phyloP scores from a whole-genome alignment of 192 early-diverging fungal genomes.

The Lunasporangiospora selenospora region DNA sequence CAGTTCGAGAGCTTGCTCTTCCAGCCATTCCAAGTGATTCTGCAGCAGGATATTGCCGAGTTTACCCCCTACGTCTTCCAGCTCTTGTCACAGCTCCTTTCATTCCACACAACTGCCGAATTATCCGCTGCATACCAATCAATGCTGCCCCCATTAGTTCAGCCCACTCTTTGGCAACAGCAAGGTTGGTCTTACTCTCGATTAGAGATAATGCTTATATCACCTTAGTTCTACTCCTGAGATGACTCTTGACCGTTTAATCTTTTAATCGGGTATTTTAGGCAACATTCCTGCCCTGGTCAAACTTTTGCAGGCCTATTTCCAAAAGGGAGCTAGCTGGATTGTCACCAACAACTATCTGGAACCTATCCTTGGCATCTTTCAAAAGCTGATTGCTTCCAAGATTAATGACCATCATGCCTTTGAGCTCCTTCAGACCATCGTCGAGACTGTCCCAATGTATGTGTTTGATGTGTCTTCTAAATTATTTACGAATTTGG shows the following conservation, averaged over 20 bases:
- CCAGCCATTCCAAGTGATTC: conserved; percentile 87
- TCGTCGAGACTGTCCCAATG: conserved; percentile 81
- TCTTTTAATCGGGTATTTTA: conserved; percentile 9
- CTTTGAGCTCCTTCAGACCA: conserved; percentile 78
- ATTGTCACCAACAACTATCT: conserved; percentile 78
- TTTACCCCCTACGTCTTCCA: conserved; percentile 99
- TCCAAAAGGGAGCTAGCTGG: conserved; percentile 73
- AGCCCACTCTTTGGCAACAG: conserved; percentile 87
- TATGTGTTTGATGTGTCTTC: conserved; percentile 56
- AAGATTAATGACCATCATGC: conserved; percentile 87
- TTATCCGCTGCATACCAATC: conserved; percentile 78
- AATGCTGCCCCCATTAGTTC: conserved; percentile 80
- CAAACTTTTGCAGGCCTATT: conserved; percentile 84
- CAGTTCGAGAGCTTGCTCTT: conserved; percentile 91
- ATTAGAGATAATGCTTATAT: neutral
- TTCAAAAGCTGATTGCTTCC: conserved; percentile 89
- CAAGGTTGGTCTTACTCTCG: conserved; percentile 56
- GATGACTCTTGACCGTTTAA: neutral
- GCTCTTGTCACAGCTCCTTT: conserved; percentile 87
- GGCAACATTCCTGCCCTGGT: conserved; percentile 96
- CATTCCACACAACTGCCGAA: conserved; percentile 66
- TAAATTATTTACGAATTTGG: neutral
- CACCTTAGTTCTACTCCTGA: neutral
- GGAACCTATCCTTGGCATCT: conserved; percentile 89
- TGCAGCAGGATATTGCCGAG: conserved; percentile 84